These are phyloP conservation scores for Coniferiporia sulphurascens DNA, from an alignment of 1,284 basidiomycete species.

Conservation along the genomic window DNA sequence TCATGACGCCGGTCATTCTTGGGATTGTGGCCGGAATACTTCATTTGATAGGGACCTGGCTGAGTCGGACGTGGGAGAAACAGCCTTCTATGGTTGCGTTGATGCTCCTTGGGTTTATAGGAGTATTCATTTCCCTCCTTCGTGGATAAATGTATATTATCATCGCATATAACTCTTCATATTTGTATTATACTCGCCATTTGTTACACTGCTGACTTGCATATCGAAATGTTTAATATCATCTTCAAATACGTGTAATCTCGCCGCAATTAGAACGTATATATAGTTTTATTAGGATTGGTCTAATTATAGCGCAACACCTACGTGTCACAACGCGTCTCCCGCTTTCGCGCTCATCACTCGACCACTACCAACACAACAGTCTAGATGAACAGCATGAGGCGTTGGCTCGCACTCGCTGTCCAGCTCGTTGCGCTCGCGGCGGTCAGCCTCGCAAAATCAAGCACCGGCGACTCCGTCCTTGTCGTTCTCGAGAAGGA, in stretches of 20 bases:
- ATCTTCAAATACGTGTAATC: neutral
- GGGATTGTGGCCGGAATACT: neutral
- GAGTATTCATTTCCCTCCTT: neutral
- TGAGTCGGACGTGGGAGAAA: neutral
- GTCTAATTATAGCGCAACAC: neutral
- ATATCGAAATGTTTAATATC: neutral
- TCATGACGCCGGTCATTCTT: neutral
- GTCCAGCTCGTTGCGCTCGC: slow-evolving; percentile 11
- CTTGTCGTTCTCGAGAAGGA: slow-evolving; percentile 78
- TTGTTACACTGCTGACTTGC: too few species aligned
- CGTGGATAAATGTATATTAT: neutral
- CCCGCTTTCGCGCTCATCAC: neutral
- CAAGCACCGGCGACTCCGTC: slow-evolving; percentile 80
- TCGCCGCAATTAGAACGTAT: neutral
- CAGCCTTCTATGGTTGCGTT: neutral
- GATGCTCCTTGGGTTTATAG: neutral
- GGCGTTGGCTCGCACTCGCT: slow-evolving; percentile 17
- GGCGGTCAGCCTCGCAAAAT: slow-evolving; percentile 47
- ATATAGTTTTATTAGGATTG: neutral
- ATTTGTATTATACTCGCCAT: neutral
- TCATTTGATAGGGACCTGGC: neutral
- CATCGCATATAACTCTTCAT: neutral
- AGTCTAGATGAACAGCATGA: slow-evolving; percentile 3
- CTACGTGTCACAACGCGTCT: slow-evolving; percentile 1
- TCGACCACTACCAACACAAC: slow-evolving; percentile 5